Percentiles rank a stretch among this genome's conserved stretches.
These are phyloP conservation scores for Myriangium duriaei DNA, from an alignment of 2,329 filamentous ascomycete genomes.

Conservation along the genomic window DNA sequence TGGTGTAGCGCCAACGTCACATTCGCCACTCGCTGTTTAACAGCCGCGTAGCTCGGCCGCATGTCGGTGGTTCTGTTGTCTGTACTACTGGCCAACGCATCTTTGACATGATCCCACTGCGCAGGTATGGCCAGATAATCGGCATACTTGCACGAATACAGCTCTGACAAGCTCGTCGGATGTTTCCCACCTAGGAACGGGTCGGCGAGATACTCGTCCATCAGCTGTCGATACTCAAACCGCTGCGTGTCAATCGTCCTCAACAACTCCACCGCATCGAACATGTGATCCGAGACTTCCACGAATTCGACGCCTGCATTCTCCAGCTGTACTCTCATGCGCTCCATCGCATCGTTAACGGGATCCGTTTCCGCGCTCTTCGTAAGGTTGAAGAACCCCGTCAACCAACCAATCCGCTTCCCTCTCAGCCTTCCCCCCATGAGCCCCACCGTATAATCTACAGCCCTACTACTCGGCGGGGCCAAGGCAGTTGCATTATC, in stretches of 20 bases:
- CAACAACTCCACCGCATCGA: slow-evolving; percentile 40
- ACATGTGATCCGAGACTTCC: slow-evolving; percentile 36
- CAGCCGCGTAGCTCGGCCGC: slow-evolving; percentile 29
- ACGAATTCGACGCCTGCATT: slow-evolving; percentile 39
- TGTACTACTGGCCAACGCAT: slow-evolving; percentile 40
- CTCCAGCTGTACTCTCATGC: slow-evolving; percentile 34
- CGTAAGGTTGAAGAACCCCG: slow-evolving; percentile 47
- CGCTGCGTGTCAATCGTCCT: slow-evolving; percentile 45
- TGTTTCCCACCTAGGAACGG: slow-evolving; percentile 30
- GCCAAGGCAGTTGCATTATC: slow-evolving; percentile 42
- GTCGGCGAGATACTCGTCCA: slow-evolving; percentile 44
- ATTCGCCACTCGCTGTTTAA: slow-evolving; percentile 37
- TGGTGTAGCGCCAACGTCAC: slow-evolving; percentile 39
- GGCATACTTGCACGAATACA: slow-evolving; percentile 34
- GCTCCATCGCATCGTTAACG: slow-evolving; percentile 42
- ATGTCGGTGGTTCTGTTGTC: slow-evolving; percentile 26
- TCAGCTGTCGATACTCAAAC: slow-evolving; percentile 45
- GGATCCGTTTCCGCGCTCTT: slow-evolving; percentile 40
- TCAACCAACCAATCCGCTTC: slow-evolving; percentile 37
- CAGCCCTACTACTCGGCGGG: slow-evolving; percentile 28
- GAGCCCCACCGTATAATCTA: slow-evolving; percentile 37
- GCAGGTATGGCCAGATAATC: slow-evolving; percentile 48
- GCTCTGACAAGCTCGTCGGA: slow-evolving; percentile 34
- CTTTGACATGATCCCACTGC: slow-evolving; percentile 44
- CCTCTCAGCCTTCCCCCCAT: slow-evolving; percentile 24